These are phyloP conservation scores for Fusarium sp. DNA, from an alignment of 2,329 filamentous ascomycete species.

Conservation along the genomic window DNA sequence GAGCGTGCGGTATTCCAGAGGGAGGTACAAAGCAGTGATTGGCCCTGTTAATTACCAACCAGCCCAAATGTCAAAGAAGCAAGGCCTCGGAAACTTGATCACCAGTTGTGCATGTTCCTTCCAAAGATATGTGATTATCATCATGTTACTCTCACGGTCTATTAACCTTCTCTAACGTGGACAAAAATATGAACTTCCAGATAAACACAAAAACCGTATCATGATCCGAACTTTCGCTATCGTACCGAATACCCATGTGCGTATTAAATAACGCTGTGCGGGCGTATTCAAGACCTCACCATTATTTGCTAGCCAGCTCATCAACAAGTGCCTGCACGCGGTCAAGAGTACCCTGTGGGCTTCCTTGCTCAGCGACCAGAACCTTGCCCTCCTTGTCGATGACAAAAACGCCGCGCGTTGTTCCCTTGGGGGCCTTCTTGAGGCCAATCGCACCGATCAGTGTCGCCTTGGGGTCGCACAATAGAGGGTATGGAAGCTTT, in stretches of 20 bases:
- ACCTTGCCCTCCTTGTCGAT: constrained; percentile 87
- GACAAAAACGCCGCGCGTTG: constrained; percentile 88
- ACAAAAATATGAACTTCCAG: background rate
- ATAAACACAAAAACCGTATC: constrained; percentile 1
- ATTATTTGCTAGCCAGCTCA: constrained; percentile 51
- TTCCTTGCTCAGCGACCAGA: constrained; percentile 78
- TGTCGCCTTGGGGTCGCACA: constrained; percentile 82
- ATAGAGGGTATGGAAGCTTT: constrained; percentile 85
- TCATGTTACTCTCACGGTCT: constrained; percentile 14
- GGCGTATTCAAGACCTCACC: background rate
- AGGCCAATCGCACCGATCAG: constrained; percentile 91
- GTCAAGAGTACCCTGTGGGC: constrained; percentile 82
- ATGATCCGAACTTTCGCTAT: background rate
- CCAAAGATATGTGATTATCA: background rate
- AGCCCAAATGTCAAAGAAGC: background rate
- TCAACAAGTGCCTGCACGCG: constrained; percentile 80
- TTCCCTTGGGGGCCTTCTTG: constrained; percentile 85
- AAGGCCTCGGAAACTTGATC: fast-evolving
- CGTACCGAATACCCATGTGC: background rate
- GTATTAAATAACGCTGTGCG: background rate
- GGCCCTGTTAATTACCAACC: no score
- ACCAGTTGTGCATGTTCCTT: background rate
- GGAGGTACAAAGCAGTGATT: no score
- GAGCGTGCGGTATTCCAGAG: no score
- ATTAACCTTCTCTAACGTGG: constrained; percentile 10